Percentiles rank a stretch among this genome's conserved stretches.
These are phyloP conservation scores for Aureobasidium leucospermi DNA, from an alignment of 2,329 filamentous ascomycete genomes.

Conservation along the genomic window DNA sequence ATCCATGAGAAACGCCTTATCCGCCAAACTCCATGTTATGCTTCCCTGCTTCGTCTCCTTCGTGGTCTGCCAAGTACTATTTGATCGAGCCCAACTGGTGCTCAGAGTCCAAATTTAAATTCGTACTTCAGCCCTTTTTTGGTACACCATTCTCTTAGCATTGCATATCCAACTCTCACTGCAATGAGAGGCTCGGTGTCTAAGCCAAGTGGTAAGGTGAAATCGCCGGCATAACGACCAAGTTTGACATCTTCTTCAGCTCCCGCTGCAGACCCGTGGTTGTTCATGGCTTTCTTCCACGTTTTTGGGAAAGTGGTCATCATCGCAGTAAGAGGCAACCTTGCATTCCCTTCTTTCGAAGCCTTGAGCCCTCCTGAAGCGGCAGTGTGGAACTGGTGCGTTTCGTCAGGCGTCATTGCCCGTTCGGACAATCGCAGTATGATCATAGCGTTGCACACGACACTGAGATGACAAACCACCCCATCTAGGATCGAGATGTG, in stretches of 20 bases:
- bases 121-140: background rate
- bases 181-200: slow-evolving; percentile 38
- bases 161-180: slow-evolving; percentile 35
- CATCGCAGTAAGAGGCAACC: slow-evolving; percentile 30
- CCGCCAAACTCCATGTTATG: slow-evolving; percentile 1
- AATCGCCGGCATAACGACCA: slow-evolving; percentile 28
- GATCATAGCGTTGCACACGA: slow-evolving; percentile 34
- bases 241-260: slow-evolving; percentile 20
- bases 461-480: slow-evolving; percentile 33
- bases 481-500: slow-evolving; percentile 31
- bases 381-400: slow-evolving; percentile 18
- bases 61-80: background rate
- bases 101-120: background rate
- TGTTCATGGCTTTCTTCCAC: slow-evolving; percentile 22
- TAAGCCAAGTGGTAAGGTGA: slow-evolving; percentile 33
- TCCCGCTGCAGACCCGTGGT: background rate
- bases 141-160: slow-evolving; percentile 35
- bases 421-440: slow-evolving; percentile 19
- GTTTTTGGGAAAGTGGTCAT: slow-evolving; percentile 31
- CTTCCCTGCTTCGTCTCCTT: background rate
- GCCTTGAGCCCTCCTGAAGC: slow-evolving; percentile 12
- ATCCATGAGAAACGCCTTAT: background rate
- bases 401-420: background rate
- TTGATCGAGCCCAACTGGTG: background rate
- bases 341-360: slow-evolving; percentile 8